Evolutionary conservation across 306 rosid species (phyloP).

Genomic region (Coriaria nepalensis): DNA sequence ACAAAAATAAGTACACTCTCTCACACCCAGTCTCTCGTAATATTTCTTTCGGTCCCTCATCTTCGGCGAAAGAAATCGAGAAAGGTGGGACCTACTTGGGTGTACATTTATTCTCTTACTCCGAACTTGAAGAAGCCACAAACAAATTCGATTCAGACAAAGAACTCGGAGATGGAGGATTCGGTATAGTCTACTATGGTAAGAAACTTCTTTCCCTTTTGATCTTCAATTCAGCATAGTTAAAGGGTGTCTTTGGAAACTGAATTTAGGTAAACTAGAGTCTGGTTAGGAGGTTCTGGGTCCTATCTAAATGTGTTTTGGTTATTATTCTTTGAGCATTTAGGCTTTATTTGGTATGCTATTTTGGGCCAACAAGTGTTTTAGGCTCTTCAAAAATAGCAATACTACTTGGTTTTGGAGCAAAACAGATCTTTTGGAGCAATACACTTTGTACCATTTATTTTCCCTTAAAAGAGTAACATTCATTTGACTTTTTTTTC

Average conservation of each 20-base stretch:
- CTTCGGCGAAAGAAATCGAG: conserved; percentile 29
- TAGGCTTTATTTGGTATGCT: too few relatives aligned
- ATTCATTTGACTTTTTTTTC: too few relatives aligned
- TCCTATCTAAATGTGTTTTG: too few relatives aligned
- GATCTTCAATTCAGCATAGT: neutral
- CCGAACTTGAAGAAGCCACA: conserved; percentile 65
- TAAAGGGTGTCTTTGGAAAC: neutral
- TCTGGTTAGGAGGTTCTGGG: too few relatives aligned
- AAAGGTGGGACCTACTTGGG: conserved; percentile 34
- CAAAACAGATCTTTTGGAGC: too few relatives aligned
- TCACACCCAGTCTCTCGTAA: conserved; percentile 21
- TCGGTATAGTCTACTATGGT: conserved; percentile 78
- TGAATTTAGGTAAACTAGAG: too few relatives aligned
- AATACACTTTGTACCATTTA: too few relatives aligned
- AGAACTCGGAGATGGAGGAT: conserved; percentile 87
- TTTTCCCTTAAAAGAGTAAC: too few relatives aligned
- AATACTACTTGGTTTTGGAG: too few relatives aligned
- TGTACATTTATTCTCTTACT: conserved; percentile 37
- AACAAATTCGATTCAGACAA: conserved; percentile 35
- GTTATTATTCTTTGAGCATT: too few relatives aligned
- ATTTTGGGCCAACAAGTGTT: too few relatives aligned
- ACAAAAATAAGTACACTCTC: conserved; percentile 16
- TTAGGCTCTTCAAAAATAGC: too few relatives aligned
- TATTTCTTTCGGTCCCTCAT: conserved; percentile 23
- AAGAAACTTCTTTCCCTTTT: conserved; percentile 2